Evolutionary conservation across 768 basidiomycete species (phyloP), one percentile per base, ranked within the genome.

Genomic region (Phaeotremella fagi): DNA sequence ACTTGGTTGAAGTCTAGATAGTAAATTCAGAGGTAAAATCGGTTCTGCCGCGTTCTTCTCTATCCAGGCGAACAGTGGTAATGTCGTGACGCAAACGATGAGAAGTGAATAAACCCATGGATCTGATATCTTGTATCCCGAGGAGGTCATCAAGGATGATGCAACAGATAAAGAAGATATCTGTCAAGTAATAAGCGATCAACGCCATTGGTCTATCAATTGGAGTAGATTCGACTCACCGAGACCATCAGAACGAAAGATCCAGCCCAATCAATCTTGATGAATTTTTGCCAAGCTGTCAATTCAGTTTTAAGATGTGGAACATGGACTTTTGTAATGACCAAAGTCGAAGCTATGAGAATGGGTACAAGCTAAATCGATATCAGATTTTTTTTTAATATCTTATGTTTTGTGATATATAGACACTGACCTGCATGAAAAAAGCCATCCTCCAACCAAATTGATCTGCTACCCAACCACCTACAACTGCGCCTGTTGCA

Each of bases 231-330:
- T n/a, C n/a, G n/a, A 63, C 68, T 45, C 41, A 66, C 68, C 31
- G 61, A 52, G n/a, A 63, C 43, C 28, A 71, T 41, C 33, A 71
- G 50, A 27, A 50, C 29, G n/a, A 52, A 15, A 24, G 54, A 54
- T 2, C 70, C 70, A 1, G 48, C 27, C 70, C 70, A 71, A 45
- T 71, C 70, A 26, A 71, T 68, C 26, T 57, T 18, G 45, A 55
- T 60, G 16, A 71, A 29, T 46, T 62, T 64, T 28, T 62, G 54
- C 59, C 57, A 63, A 28, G 47, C 54, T 1, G 57, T 52, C 26
- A 42, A 23, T 28, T 61, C 48, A 1, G 22, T 44, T 43, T 53
- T 43, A 18, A 45, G 47, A 11, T 26, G 52, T 3, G 60, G 62
- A 3, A 71, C 61, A 48, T 67, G 55, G 2, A 69, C 64, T 45